Percentiles rank a stretch among this genome's conserved stretches.
Conservation (phyloP, 1,139 yeast genomes). For the Eremothecium gossypii region DNA sequence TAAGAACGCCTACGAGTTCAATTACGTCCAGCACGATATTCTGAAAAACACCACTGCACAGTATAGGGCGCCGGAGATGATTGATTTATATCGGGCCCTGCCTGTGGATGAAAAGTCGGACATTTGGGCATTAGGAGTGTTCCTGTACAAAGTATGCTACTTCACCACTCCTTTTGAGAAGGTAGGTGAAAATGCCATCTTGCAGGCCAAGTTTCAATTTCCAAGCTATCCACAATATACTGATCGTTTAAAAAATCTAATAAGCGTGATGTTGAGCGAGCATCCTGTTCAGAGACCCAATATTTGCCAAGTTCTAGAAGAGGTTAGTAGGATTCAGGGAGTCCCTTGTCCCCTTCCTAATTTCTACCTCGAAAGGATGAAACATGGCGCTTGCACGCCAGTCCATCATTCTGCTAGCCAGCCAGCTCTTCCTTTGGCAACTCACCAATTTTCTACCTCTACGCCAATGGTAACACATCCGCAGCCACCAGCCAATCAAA, state of each 20-base stretch:
- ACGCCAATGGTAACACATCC: not conserved
- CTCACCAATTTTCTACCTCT: not conserved
- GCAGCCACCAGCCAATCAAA: no score
- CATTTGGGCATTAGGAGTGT: conserved; percentile 79
- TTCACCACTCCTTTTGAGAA: conserved; percentile 78
- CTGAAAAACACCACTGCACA: conserved; percentile 76
- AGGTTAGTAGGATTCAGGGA: conserved; percentile 52
- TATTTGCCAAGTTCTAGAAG: conserved; percentile 58
- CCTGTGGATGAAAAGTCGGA: conserved; percentile 73
- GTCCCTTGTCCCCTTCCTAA: conserved; percentile 40
- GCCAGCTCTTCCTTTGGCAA: conserved; percentile 1
- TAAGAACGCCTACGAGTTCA: conserved; percentile 51
- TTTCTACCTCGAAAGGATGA: conserved; percentile 23
- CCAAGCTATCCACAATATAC: conserved; percentile 41
- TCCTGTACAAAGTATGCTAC: conserved; percentile 65
- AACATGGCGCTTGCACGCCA: not conserved
- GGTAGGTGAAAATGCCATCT: conserved; percentile 60
- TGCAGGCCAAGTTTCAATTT: conserved; percentile 57
- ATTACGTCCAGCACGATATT: conserved; percentile 53
- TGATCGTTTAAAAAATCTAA: conserved; percentile 46
- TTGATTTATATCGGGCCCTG: conserved; percentile 54
- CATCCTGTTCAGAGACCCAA: conserved; percentile 68
- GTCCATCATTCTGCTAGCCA: conserved; percentile 6
- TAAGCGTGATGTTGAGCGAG: conserved; percentile 53
- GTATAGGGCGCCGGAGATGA: conserved; percentile 76